These are phyloP conservation scores for Amphichorda felina DNA, from an alignment of 2,329 filamentous ascomycete species.

Conservation along the genomic window DNA sequence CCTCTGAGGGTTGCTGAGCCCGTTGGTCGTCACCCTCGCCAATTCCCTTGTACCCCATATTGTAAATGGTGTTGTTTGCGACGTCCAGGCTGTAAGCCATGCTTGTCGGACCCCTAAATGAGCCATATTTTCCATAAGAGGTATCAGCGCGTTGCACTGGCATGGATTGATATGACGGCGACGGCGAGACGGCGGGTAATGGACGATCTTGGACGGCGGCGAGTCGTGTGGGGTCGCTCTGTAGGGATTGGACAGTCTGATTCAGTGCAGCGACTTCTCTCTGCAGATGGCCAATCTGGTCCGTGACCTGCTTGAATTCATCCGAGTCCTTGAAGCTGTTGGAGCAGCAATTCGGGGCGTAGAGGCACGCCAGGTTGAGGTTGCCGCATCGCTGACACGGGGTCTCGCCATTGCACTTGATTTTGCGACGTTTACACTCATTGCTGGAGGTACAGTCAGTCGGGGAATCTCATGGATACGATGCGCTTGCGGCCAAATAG, in stretches of 20 bases:
- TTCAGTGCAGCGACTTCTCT: slow-evolving; percentile 74
- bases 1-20: background rate
- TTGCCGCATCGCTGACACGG: slow-evolving; percentile 58
- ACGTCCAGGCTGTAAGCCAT: slow-evolving; percentile 77
- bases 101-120: slow-evolving; percentile 78
- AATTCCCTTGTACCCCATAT: slow-evolving; percentile 69
- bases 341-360: slow-evolving; percentile 54
- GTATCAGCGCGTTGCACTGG: slow-evolving; percentile 30
- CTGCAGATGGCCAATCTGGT: slow-evolving; percentile 63
- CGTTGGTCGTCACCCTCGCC: slow-evolving; percentile 34
- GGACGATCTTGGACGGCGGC: slow-evolving; percentile 30
- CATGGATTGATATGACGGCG: slow-evolving; percentile 23
- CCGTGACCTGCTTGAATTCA: slow-evolving; percentile 73
- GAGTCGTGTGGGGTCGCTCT: slow-evolving; percentile 36
- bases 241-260: slow-evolving; percentile 57
- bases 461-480: background rate
- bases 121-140: slow-evolving; percentile 41
- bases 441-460: slow-evolving; percentile 33
- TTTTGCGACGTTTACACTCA: slow-evolving; percentile 64
- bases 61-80: slow-evolving; percentile 75
- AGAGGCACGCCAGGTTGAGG: slow-evolving; percentile 53
- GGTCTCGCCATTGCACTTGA: slow-evolving; percentile 62
- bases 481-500: no score
- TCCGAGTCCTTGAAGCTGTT: slow-evolving; percentile 87
- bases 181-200: slow-evolving; percentile 30